Percentiles rank a stretch among this genome's conserved stretches.
Conservation (phyloP, 2,329 filamentous ascomycete genomes). For the Pestalotiopsis sp. region DNA sequence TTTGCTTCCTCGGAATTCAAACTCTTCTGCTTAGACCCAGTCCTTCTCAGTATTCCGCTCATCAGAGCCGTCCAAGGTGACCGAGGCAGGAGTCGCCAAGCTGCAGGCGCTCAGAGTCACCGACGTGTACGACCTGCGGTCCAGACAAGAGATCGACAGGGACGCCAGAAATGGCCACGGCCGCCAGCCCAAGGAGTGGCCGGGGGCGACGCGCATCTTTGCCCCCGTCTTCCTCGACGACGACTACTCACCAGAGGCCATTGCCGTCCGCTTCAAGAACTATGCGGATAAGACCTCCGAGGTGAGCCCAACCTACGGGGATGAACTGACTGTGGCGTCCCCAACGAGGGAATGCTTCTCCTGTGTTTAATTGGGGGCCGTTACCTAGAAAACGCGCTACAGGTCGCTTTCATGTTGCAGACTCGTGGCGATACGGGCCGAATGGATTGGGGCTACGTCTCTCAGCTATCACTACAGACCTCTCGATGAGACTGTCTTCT, state of each 20-base stretch:
- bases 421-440: background rate
- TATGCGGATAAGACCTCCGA: slow-evolving; percentile 50
- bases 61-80: slow-evolving; percentile 65
- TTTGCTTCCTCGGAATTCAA: background rate
- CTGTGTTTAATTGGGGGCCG: background rate
- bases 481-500: background rate
- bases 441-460: background rate
- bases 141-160: slow-evolving; percentile 54
- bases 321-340: background rate
- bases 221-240: slow-evolving; percentile 62
- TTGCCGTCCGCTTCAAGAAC: slow-evolving; percentile 58
- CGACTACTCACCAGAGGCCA: slow-evolving; percentile 58
- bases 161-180: slow-evolving; percentile 43
- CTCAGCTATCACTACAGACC: background rate
- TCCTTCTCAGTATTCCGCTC: slow-evolving; percentile 65
- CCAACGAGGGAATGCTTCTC: background rate
- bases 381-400: background rate
- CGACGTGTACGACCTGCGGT: slow-evolving; percentile 39
- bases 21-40: slow-evolving; percentile 39
- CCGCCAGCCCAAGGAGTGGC: slow-evolving; percentile 45
- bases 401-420: background rate
- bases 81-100: slow-evolving; percentile 51
- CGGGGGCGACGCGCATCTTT: slow-evolving; percentile 57
- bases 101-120: slow-evolving; percentile 62
- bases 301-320: slow-evolving; percentile 24